Conservation (phyloP, 345 rosid species). For the Linum tenue region DNA sequence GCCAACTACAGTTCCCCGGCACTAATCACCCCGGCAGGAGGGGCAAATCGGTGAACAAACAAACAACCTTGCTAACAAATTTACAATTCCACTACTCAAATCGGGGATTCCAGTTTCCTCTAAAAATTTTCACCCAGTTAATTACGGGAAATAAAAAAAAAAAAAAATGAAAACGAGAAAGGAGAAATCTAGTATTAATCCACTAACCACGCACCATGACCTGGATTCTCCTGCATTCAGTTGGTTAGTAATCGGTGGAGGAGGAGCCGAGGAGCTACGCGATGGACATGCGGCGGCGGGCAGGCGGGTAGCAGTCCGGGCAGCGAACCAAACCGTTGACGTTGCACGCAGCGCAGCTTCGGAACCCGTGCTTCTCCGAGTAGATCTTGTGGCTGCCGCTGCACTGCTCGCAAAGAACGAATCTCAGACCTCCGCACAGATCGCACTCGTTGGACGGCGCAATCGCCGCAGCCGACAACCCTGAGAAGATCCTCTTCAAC, state of each 20-base stretch:
- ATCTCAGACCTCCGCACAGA: conserved; percentile 47
- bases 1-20: too few relatives aligned
- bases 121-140: too few relatives aligned
- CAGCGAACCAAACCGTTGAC: conserved; percentile 43
- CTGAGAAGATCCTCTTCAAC: conserved; percentile 26
- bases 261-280: not conserved
- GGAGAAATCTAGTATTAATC: not conserved
- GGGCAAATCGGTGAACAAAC: too few relatives aligned
- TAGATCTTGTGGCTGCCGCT: conserved; percentile 61
- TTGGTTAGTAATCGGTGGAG: not conserved
- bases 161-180: too few relatives aligned
- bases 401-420: conserved; percentile 36
- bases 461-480: conserved; percentile 14
- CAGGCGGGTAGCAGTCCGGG: conserved; percentile 20
- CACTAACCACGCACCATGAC: not conserved
- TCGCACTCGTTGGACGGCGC: conserved; percentile 18
- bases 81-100: too few relatives aligned
- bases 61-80: too few relatives aligned
- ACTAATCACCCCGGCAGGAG: too few relatives aligned
- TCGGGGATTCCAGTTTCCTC: too few relatives aligned
- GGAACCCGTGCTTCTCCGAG: conserved; percentile 31
- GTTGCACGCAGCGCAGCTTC: conserved; percentile 34
- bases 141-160: too few relatives aligned
- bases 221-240: not conserved
- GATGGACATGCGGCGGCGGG: conserved; percentile 16